Evolutionary conservation across 495 filamentous ascomycete species (phyloP), one percentile per base, ranked within the genome.

Genomic region (Xylaria acuta): DNA sequence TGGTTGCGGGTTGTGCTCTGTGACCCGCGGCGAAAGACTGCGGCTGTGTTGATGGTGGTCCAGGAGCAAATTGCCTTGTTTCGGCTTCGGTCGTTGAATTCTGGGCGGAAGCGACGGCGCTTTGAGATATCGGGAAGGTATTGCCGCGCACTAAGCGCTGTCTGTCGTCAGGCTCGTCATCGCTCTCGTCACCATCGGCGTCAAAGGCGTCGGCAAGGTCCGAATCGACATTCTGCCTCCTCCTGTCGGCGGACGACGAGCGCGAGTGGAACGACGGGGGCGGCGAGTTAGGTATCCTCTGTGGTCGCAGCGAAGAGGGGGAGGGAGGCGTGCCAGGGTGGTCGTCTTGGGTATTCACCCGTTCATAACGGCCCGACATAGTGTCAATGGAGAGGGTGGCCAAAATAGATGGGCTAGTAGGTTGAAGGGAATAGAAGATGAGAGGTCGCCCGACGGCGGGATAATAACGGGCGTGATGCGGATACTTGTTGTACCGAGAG

Each of bases 201-300:
- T 92, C 95, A 79, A 99, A 99, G 1, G 96, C 94, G 80, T 98
- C 96, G 67, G 92, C 94, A 49, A 98, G 86, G 5, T 91, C 92
- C 72, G 91, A 85, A 72, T 97, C 91, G 32, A 93, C 90, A 47
- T 78, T 72, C 66, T 72, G 74, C 56, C 88, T 85, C 75, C 86
- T 85, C 51, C 87, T 85, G 65, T 89, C 86, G 41, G 89, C 88
- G 8, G 94, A 97, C 1, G 93, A 93, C 1, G 90, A 89, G 67
- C 92, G 89, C 51, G 95, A 98, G 76, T 88, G 93, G 80, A 98
- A 99, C 12, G 97, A 98, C 27, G 97, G 96, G 25, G 97, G 95
- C 54, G 96, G 94, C 69, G 97, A 98, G 77, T 86, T 89, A 30
- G 94, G 93, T 65, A 91, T 89, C 36, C 86, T 79, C 67, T 78